Percentiles rank a stretch among this genome's conserved stretches.
Evolutionary conservation across 371 early-diverging fungal species (phyloP).

Genomic region (Phascolomyces articulosus): DNA sequence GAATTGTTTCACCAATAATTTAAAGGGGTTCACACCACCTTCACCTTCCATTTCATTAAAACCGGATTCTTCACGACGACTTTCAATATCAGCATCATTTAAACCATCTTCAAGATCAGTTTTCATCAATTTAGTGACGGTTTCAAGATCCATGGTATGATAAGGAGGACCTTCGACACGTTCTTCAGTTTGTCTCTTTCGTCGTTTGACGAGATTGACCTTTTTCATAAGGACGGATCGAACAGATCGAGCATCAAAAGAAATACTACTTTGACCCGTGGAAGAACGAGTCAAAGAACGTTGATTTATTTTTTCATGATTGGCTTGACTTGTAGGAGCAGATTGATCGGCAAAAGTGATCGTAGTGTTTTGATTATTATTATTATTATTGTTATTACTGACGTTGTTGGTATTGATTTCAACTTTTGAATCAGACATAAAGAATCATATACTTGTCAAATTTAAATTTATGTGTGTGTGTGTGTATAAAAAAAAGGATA

Average conservation of each 20-base stretch:
- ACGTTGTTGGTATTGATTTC: neutral
- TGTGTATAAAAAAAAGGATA: too few species aligned
- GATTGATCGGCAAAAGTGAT: slow-evolving; percentile 31
- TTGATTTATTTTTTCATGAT: slow-evolving; percentile 36
- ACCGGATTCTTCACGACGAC: slow-evolving; percentile 61
- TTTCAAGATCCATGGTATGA: slow-evolving; percentile 60
- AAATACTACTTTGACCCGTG: slow-evolving; percentile 36
- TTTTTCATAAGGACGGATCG: slow-evolving; percentile 45
- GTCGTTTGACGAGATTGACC: slow-evolving; percentile 43
- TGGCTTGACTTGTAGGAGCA: slow-evolving; percentile 5
- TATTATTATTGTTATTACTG: neutral
- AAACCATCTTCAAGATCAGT: slow-evolving; percentile 69
- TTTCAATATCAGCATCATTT: slow-evolving; percentile 46
- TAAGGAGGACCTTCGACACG: slow-evolving; percentile 51
- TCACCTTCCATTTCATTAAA: slow-evolving; percentile 76
- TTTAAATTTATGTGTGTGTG: too few species aligned
- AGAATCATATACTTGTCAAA: neutral
- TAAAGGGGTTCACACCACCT: slow-evolving; percentile 66
- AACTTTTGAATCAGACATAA: slow-evolving; percentile 3
- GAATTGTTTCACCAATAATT: slow-evolving; percentile 75
- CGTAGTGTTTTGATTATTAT: slow-evolving; percentile 17
- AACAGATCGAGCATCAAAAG: slow-evolving; percentile 46
- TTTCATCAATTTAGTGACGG: slow-evolving; percentile 61
- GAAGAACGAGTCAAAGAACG: slow-evolving; percentile 35
- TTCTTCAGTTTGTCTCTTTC: slow-evolving; percentile 19